Evolutionary conservation across 805 yeast species (phyloP).

Genomic region (Candida argentea): DNA sequence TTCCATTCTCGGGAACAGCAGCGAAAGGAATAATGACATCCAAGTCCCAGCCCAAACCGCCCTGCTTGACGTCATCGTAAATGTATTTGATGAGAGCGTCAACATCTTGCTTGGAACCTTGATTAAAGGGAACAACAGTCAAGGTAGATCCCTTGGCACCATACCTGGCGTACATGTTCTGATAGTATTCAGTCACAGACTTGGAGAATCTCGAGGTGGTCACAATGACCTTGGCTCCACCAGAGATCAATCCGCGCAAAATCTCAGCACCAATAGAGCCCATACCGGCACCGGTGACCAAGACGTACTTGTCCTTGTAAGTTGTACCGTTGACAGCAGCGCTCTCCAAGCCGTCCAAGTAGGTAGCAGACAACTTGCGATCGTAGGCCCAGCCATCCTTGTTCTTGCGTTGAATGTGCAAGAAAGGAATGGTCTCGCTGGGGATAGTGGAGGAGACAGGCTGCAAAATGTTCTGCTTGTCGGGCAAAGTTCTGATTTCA

Average conservation of each 20-base stretch:
- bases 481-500: slow-evolving; percentile 80
- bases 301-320: slow-evolving; percentile 77
- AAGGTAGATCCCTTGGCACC: slow-evolving; percentile 91
- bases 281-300: slow-evolving; percentile 97
- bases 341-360: slow-evolving; percentile 82
- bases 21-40: slow-evolving; percentile 97
- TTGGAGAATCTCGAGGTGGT: slow-evolving; percentile 94
- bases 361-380: slow-evolving; percentile 61
- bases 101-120: slow-evolving; percentile 92
- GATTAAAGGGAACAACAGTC: slow-evolving; percentile 97
- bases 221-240: slow-evolving; percentile 96
- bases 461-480: slow-evolving; percentile 54
- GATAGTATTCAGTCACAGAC: slow-evolving; percentile 92
- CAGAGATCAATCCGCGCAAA: slow-evolving; percentile 86
- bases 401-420: slow-evolving; percentile 77
- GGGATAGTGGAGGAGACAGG: slow-evolving; percentile 70
- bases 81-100: slow-evolving; percentile 77
- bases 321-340: slow-evolving; percentile 94
- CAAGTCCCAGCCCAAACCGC: slow-evolving; percentile 96
- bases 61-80: slow-evolving; percentile 71
- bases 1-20: slow-evolving; percentile 98
- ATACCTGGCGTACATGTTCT: slow-evolving; percentile 79
- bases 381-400: slow-evolving; percentile 81
- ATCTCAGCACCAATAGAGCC: slow-evolving; percentile 98
- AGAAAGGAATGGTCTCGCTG: slow-evolving; percentile 85